Base-by-base conservation (phyloP, 2,329 filamentous ascomycete species). In the Colletotrichum tanaceti region DNA sequence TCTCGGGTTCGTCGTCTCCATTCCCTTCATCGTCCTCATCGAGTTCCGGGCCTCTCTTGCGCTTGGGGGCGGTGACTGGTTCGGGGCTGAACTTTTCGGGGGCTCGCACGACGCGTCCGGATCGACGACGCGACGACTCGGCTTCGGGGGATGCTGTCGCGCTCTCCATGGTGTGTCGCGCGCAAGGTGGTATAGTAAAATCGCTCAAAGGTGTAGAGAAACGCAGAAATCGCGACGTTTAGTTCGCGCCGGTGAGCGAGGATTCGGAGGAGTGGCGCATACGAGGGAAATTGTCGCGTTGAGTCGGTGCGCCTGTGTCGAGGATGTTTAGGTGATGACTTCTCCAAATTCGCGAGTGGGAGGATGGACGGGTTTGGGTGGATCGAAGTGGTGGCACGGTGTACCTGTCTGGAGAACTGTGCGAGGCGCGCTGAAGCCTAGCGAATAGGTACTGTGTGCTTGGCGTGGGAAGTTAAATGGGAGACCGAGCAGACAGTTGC, bases 81-180 rank as follows among this genome's bases (percentile, higher is more conserved):
- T 89, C 85, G 63, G 87, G 85, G 65, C 82, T 82, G 79, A 88
- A 90, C 77, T 90, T 90, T 75, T 85, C 78, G 53, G 88, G 87
- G 43, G 82, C 83, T 75, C 83, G 87, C 71, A 88, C 84, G 81
- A 89, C 88, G 87, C 89, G 89, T 87, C 89, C 88, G 44, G 90
- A 92, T 72, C 89, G 87, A 78, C 90, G 89, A 84, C 86, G 85
- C 79, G 84, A 82, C 75, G 83, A 79, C 70, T 84, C 82, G 70
- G 82, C 80, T 63, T 85, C 84, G 70, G 85, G 83, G 58, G 86
- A 85, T 72, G 82, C 80, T 75, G 82, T 85, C 77, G 84, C 82
- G 80, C 86, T 86, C 73, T 88, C 85, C 80, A 85, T 83, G 72
- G 77, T 69, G 77, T 69, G 57, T 70, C 65, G 62, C 68, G 63